Conservation (phyloP, 2,329 filamentous ascomycete genomes). For the Fusarium nodosum region DNA sequence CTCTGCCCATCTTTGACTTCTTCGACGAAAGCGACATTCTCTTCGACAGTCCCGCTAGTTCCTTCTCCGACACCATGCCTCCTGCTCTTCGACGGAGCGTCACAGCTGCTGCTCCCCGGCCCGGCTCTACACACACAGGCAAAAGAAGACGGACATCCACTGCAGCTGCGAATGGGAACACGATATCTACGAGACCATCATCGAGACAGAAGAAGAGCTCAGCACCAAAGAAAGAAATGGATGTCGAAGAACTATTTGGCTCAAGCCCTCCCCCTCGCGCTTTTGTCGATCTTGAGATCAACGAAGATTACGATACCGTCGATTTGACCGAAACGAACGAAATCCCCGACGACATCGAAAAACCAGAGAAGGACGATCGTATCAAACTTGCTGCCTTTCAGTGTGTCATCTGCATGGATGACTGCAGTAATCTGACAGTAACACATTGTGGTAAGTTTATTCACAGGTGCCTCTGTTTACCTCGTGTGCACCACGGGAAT, state of each 20-base stretch:
- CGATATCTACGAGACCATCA: slow-evolving; percentile 11
- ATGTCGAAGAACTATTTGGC: slow-evolving; percentile 51
- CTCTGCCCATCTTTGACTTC: slow-evolving; percentile 49
- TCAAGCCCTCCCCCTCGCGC: slow-evolving; percentile 34
- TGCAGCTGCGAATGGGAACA: slow-evolving; percentile 23
- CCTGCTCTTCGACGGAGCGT: slow-evolving; percentile 38
- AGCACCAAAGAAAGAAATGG: slow-evolving; percentile 31
- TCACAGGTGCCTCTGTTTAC: not conserved
- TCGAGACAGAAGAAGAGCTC: slow-evolving; percentile 25
- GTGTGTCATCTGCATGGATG: slow-evolving; percentile 77
- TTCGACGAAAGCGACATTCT: slow-evolving; percentile 47
- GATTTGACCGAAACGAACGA: slow-evolving; percentile 59
- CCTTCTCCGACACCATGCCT: slow-evolving; percentile 53
- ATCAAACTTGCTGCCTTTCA: slow-evolving; percentile 70
- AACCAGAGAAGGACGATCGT: slow-evolving; percentile 62
- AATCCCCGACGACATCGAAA: slow-evolving; percentile 60
- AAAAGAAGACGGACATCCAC: slow-evolving; percentile 50
- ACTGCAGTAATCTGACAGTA: slow-evolving; percentile 69
- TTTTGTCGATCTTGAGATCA: slow-evolving; percentile 30
- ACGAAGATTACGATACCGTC: slow-evolving; percentile 51
- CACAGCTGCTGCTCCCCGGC: slow-evolving; percentile 31
- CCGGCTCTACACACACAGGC: slow-evolving; percentile 25
- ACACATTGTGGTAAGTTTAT: slow-evolving; percentile 74
- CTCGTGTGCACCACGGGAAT: not conserved
- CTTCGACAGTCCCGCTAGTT: slow-evolving; percentile 48